Evolutionary conservation across 2,329 filamentous ascomycete species (phyloP), one percentile per base, ranked within the genome.

Genomic region (Cordyceps javanica): DNA sequence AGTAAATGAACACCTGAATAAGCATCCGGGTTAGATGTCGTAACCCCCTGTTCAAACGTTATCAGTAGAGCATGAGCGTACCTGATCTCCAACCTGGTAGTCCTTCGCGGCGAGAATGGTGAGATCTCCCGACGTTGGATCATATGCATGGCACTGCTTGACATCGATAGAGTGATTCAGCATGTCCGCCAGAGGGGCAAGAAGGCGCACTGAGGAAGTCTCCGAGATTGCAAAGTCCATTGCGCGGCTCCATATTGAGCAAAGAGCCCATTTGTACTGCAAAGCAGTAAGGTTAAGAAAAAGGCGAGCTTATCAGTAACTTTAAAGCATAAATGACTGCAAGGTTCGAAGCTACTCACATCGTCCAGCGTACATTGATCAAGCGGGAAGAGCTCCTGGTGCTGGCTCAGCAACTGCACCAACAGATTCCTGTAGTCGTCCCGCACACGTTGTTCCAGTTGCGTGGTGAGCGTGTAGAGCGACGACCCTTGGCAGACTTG

Each of bases 111-210:
- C 57, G 11, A 56, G 64, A 57, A 72, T 60, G 58, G 66, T 70
- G 59, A 72, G 60, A 62, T 67, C 63, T 61, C 67, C 64, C 56
- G 69, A 68, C 50, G 59, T 62, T 39, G 61, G 54, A 64, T 72
- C 66, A 59, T 71, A 71, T 60, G 64, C 67, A 60, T 72, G 69
- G 57, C 70, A 72, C 60, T 69, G 67, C 64, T 66, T 65, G 34
- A 67, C 67, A 28, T 68, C 65, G 61, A 63, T 60, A 19, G 67
- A 68, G 65, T 72, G 70, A 63, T 72, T 71, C 51, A 72, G 60
- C 70, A 72, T 72, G 60, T 72, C 69, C 52, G 70, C 69, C 45
- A 71, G 70, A 34, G 69, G 70, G 51, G 69, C 68, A 58, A 72
- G 6, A 10, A 59, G 36, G 2, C 57, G 57, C 9, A 52, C n/a